phyloP scores from a whole-genome alignment of 1,284 basidiomycete species.

The Heterobasidion occidentale region DNA sequence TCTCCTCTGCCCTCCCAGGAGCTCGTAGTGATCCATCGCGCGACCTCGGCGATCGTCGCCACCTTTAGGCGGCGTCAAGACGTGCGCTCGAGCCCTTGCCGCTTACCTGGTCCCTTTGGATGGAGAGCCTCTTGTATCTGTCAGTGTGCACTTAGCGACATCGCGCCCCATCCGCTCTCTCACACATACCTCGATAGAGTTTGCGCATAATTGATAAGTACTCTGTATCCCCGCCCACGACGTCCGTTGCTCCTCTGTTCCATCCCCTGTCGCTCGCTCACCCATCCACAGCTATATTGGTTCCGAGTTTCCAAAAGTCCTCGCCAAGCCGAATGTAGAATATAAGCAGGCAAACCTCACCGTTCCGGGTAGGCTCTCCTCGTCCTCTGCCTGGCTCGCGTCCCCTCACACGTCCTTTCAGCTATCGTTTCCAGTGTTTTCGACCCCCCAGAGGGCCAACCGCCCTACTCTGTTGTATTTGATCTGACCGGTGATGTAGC shows the following conservation, averaged over 20 bases:
- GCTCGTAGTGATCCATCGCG: conserved; percentile 5
- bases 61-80: conserved; percentile 64
- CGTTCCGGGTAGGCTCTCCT: conserved; percentile 44
- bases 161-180: conserved; percentile 4
- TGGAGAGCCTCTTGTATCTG: conserved; percentile 64
- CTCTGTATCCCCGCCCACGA: conserved; percentile 79
- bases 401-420: conserved; percentile 19
- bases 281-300: conserved; percentile 65
- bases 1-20: conserved; percentile 3
- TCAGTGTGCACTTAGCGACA: conserved; percentile 29
- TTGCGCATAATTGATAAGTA: conserved; percentile 82
- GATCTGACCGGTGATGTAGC: conserved; percentile 78
- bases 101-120: conserved; percentile 53
- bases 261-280: conserved; percentile 6
- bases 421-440: conserved; percentile 60
- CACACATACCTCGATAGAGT: conserved; percentile 33
- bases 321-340: conserved; percentile 63
- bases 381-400: conserved; percentile 6
- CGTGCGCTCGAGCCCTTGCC: conserved; percentile 62
- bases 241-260: conserved; percentile 39
- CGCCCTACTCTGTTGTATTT: conserved; percentile 68
- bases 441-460: conserved; percentile 57
- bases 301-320: conserved; percentile 61
- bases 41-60: neutral
- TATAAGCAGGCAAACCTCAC: conserved; percentile 82